Base-by-base conservation (phyloP, 2,329 filamentous ascomycete species). In the Lachnellula willkommii region DNA sequence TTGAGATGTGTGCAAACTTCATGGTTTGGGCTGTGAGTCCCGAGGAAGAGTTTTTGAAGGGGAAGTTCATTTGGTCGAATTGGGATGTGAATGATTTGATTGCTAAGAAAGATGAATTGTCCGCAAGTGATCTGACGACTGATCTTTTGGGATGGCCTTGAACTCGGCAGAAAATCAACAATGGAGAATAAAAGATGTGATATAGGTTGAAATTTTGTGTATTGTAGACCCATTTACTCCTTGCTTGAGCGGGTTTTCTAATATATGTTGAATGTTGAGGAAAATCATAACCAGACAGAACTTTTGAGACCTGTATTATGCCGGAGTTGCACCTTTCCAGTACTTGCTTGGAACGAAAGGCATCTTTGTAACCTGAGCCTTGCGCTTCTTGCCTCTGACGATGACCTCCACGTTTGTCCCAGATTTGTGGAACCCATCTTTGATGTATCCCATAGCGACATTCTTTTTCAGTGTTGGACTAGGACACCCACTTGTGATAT, bases 371-470 rank as follows among this genome's bases (percentile, higher is more conserved):
- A 89, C 83, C 17, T 75, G 77, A 2, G 84, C 86, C 71, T 83
- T 83, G 62, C 85, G 79, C 62, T 79, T 74, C 74, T 84, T 88
- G 12, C 85, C 86, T 57, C 87, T 75, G 0, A 90, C 80, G 35
- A 85, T 70, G 7, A 89, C 80, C 9, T 79, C 75, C 0, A 89
- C 76, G 62, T 87, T 80, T 0, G 86, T 89, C 0, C 85, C 87
- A 47, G 79, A 76, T 73, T 88, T 89, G 65, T 89, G 84, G 66
- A 82, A 72, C 0, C 84, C 85, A 62, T 82, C 78, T 69, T 83
- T 83, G 62, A 90, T 78, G 67, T 89, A 89, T 0, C 82, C 94
- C 94, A 99, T 99, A 55, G 93, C 91, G 60, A 99, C 93, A 72
- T 97, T 96, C 77, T 88, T 88, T 61, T 86, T 85, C 48, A 96